A percentile compares a stretch with the other conserved stretches of the same genome.
These are phyloP conservation scores for Oryza coarctata DNA, from an alignment of 176 grass and related monocot genomes.

Conservation along the genomic window DNA sequence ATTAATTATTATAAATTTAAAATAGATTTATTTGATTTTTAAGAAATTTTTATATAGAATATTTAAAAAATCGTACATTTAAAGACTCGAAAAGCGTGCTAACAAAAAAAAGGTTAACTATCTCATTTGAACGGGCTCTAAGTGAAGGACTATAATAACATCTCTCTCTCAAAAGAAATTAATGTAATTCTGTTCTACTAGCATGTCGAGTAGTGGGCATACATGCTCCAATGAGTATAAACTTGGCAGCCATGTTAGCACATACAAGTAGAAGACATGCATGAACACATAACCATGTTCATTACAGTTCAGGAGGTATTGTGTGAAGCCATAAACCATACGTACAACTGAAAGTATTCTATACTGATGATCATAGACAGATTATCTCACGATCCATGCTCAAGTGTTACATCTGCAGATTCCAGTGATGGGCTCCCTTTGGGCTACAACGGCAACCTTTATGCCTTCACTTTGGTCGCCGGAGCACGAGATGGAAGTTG, in stretches of 20 bases:
- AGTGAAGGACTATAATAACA: neutral
- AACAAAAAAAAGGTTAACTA: too few relatives aligned
- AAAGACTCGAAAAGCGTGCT: too few relatives aligned
- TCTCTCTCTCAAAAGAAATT: neutral
- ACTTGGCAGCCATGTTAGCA: neutral
- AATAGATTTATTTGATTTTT: too few relatives aligned
- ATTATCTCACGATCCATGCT: neutral
- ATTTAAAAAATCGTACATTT: too few relatives aligned
- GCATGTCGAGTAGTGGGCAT: neutral
- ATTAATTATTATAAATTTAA: too few relatives aligned
- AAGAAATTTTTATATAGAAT: too few relatives aligned
- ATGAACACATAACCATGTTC: neutral
- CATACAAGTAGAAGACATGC: neutral
- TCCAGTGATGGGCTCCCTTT: neutral
- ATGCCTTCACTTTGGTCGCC: slow-evolving; percentile 41
- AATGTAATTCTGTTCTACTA: neutral
- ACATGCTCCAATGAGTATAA: neutral
- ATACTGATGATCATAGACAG: neutral
- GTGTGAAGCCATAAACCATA: neutral
- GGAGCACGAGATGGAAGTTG: slow-evolving; percentile 57
- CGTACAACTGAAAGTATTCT: neutral
- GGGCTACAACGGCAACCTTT: neutral
- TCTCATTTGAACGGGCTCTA: too few relatives aligned
- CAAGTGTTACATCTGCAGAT: neutral
- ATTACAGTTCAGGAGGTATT: neutral